Percentiles rank a stretch among this genome's conserved stretches.
phyloP scores from a whole-genome alignment of 208 protist genomes.

The Trypanosoma melophagium region DNA sequence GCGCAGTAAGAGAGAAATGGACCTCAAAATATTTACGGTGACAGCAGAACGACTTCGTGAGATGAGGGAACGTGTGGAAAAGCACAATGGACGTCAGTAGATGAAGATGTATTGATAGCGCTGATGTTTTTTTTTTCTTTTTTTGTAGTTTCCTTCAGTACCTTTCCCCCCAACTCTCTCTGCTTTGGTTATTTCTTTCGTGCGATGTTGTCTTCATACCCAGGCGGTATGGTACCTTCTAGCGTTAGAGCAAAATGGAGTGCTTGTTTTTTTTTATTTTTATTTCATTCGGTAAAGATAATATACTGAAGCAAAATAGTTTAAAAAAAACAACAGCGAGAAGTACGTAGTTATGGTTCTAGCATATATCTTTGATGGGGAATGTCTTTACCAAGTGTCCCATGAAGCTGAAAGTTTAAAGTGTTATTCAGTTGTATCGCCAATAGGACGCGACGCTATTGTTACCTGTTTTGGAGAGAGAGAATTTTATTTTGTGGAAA shows the following conservation, averaged over 20 bases:
- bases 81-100: constrained; percentile 49
- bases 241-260: no score
- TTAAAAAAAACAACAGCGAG: background rate
- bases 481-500: constrained; percentile 54
- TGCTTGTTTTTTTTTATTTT: constrained; percentile 13
- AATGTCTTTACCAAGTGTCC: constrained; percentile 17
- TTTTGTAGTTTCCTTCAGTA: constrained; percentile 9
- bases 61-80: constrained; percentile 74
- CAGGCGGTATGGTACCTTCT: no score
- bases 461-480: constrained; percentile 31
- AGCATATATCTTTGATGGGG: constrained; percentile 28
- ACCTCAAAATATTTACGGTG: constrained; percentile 86
- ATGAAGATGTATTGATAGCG: background rate
- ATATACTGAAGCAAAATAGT: constrained; percentile 4
- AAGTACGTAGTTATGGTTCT: constrained; percentile 3
- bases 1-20: constrained; percentile 66
- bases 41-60: constrained; percentile 69
- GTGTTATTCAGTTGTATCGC: background rate
- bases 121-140: constrained; percentile 19
- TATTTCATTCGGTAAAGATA: constrained; percentile 1
- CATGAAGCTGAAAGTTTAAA: constrained; percentile 1
- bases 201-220: background rate
- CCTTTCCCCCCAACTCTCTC: constrained; percentile 4
- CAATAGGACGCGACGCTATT: constrained; percentile 13
- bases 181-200: constrained; percentile 11